Conservation (phyloP, 441 rosid genomes). For the Syzygium syzygioides region DNA sequence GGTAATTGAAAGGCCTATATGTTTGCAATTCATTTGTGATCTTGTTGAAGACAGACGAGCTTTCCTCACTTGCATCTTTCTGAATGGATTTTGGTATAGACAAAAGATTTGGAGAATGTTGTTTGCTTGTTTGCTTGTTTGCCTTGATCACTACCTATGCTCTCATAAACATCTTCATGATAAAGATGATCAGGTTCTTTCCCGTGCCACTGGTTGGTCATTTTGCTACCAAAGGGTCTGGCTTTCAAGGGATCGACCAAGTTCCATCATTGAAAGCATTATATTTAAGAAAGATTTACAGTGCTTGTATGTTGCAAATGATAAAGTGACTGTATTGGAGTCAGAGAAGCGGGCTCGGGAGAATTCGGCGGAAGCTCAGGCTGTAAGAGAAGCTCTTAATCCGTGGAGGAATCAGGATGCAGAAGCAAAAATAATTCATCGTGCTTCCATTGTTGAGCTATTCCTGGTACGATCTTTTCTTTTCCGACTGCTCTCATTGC, state of each 20-base stretch:
- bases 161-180: background rate
- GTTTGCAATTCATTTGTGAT: background rate
- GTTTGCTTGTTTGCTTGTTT: no score
- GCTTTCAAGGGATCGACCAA: background rate
- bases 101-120: no score
- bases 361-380: conserved; percentile 73
- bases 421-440: conserved; percentile 33
- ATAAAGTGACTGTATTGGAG: conserved; percentile 80
- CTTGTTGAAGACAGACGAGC: no score
- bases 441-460: background rate
- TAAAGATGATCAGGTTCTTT: background rate
- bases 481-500: background rate
- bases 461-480: conserved; percentile 3
- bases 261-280: background rate
- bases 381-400: conserved; percentile 72
- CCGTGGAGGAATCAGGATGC: conserved; percentile 77
- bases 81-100: no score
- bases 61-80: no score
- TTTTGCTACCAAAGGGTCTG: background rate
- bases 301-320: conserved; percentile 37
- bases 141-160: background rate
- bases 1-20: background rate
- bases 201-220: background rate
- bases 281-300: background rate
- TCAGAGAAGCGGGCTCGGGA: conserved; percentile 88